A percentile compares a stretch with the other conserved stretches of the same genome.
Conservation (phyloP, 78 protist genomes). For the Mantamonas sphyraenae region DNA sequence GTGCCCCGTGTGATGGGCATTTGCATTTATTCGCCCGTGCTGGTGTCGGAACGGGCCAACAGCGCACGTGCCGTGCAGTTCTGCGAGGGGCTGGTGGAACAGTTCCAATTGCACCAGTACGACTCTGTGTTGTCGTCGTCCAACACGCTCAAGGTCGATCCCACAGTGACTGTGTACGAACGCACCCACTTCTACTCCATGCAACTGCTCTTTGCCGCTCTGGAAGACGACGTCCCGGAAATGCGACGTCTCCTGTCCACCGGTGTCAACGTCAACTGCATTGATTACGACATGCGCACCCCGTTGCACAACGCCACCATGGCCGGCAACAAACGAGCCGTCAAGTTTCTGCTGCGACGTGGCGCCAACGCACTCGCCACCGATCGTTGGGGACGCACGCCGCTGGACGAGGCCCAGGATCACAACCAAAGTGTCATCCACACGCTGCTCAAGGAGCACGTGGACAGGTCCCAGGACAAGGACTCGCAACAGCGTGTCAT, state of each 20-base stretch:
- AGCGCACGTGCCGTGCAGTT: constrained; percentile 17
- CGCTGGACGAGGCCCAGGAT: constrained; percentile 6
- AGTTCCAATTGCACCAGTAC: not conserved
- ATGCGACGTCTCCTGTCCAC: not conserved
- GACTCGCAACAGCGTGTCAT: too few species aligned
- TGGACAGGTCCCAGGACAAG: too few species aligned
- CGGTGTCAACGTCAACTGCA: not conserved
- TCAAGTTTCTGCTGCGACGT: not conserved
- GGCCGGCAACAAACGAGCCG: not conserved
- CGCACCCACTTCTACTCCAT: not conserved
- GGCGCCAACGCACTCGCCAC: not conserved
- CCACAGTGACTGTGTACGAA: not conserved
- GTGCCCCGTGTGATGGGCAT: constrained; percentile 25
- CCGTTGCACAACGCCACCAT: constrained; percentile 6
- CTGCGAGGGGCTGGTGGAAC: not conserved
- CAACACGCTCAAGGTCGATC: too few species aligned
- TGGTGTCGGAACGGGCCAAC: not conserved
- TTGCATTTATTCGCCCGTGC: not conserved
- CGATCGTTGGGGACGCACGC: constrained; percentile 10
- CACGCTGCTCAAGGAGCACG: too few species aligned
- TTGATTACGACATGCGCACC: constrained; percentile 1
- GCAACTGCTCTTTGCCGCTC: not conserved
- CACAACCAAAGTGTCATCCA: too few species aligned
- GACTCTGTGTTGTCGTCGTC: too few species aligned
- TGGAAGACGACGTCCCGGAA: not conserved